A percentile compares a stretch with the other conserved stretches of the same genome.
These are phyloP conservation scores for Suzukiozyma palmioleophila DNA, from an alignment of 1,139 yeast species.

Conservation along the genomic window DNA sequence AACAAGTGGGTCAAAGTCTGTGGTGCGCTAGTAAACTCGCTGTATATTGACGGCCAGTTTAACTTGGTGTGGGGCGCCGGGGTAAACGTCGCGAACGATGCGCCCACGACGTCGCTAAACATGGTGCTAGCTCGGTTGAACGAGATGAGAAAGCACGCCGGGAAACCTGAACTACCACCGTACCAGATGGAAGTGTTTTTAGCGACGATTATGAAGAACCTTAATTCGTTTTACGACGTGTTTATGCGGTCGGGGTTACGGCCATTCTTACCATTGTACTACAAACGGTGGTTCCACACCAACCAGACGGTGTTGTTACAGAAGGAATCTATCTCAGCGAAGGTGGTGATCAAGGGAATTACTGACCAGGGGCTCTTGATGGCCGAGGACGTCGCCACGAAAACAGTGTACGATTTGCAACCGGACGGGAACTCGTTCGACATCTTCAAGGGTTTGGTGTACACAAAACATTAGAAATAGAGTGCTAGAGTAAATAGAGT, in stretches of 20 bases:
- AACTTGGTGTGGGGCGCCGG: conserved; percentile 82
- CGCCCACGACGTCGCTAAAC: conserved; percentile 89
- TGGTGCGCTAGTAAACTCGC: conserved; percentile 83
- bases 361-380: conserved; percentile 82
- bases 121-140: conserved; percentile 61
- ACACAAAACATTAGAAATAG: conserved; percentile 40
- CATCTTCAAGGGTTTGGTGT: conserved; percentile 87
- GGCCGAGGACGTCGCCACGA: conserved; percentile 65
- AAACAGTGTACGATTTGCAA: conserved; percentile 64
- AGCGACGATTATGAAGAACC: conserved; percentile 64
- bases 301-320: conserved; percentile 61
- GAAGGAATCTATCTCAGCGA: conserved; percentile 32
- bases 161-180: conserved; percentile 43
- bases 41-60: conserved; percentile 53
- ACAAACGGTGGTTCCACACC: conserved; percentile 80
- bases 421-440: conserved; percentile 99
- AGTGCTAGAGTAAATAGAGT: background rate
- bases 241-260: conserved; percentile 64
- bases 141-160: conserved; percentile 36
- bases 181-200: conserved; percentile 58
- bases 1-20: conserved; percentile 69
- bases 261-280: conserved; percentile 70
- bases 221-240: conserved; percentile 56
- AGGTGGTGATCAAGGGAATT: conserved; percentile 73
- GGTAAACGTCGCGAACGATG: conserved; percentile 75